Percentiles rank a stretch among this genome's conserved stretches.
Evolutionary conservation across 306 rosid species (phyloP).

Genomic region (Acacia crassicarpa): DNA sequence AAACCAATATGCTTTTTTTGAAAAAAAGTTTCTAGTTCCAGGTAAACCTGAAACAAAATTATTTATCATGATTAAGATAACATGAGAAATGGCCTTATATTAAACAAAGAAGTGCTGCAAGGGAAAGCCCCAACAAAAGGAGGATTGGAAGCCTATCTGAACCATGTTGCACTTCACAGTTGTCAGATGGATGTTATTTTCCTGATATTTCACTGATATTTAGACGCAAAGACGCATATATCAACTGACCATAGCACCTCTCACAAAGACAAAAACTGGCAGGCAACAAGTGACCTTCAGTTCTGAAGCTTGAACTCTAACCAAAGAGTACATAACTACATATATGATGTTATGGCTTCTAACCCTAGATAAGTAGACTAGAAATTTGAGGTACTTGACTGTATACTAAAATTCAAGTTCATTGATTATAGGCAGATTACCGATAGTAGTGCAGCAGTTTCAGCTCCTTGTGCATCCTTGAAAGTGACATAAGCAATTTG

Average conservation of each 20-base stretch:
- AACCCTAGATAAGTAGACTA: conserved; percentile 5
- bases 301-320: conserved; percentile 17
- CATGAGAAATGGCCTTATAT: not conserved
- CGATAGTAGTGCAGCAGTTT: conserved; percentile 91
- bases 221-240: conserved; percentile 17
- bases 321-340: not conserved
- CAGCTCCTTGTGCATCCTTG: conserved; percentile 90
- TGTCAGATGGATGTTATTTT: not conserved
- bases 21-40: not conserved
- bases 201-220: conserved; percentile 14
- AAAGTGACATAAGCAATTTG: conserved; percentile 92
- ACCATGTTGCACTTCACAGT: not conserved
- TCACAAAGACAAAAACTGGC: not conserved
- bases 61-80: not conserved
- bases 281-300: not conserved
- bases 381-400: not conserved
- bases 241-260: conserved; percentile 9
- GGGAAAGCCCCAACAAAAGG: conserved; percentile 16
- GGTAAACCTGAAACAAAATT: conserved; percentile 3
- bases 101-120: not conserved
- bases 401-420: not conserved
- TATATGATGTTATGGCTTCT: not conserved
- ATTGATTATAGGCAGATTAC: conserved; percentile 46
- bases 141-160: conserved; percentile 14
- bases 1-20: not conserved